These are phyloP conservation scores for Scheffersomyces amazonensis DNA, from an alignment of 805 yeast genomes.

Conservation along the genomic window DNA sequence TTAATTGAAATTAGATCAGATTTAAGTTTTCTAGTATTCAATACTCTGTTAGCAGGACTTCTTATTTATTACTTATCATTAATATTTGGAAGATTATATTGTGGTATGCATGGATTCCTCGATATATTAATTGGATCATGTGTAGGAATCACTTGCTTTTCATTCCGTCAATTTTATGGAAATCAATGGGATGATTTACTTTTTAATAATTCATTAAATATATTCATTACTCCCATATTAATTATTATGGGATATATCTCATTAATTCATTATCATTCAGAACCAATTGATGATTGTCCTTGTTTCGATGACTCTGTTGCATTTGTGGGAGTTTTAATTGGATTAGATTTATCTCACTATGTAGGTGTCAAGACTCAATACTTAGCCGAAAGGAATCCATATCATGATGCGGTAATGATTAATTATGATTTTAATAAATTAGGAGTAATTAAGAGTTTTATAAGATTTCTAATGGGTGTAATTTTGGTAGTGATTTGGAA, in stretches of 20 bases:
- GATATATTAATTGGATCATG: constrained; percentile 68
- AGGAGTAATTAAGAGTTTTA: constrained; percentile 39
- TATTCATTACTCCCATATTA: constrained; percentile 28
- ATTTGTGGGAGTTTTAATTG: constrained; percentile 82
- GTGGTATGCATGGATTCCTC: constrained; percentile 95
- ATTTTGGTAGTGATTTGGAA: constrained; percentile 70
- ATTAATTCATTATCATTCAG: constrained; percentile 67
- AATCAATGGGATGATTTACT: constrained; percentile 46
- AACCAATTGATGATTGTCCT: constrained; percentile 91
- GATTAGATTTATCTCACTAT: constrained; percentile 68
- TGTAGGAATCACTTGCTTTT: constrained; percentile 56
- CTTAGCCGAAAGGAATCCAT: constrained; percentile 16
- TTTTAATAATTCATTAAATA: constrained; percentile 17
- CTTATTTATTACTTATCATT: constrained; percentile 59
- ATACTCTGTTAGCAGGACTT: constrained; percentile 17
- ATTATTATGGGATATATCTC: constrained; percentile 42
- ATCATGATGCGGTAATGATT: constrained; percentile 31
- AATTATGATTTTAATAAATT: constrained; percentile 39
- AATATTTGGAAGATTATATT: constrained; percentile 79
- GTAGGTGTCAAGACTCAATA: constrained; percentile 28
- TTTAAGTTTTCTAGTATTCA: constrained; percentile 8
- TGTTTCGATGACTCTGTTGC: constrained; percentile 96
- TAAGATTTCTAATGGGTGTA: constrained; percentile 64
- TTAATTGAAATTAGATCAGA: constrained; percentile 6
- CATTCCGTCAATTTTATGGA: constrained; percentile 43